Percentiles rank a stretch among this genome's conserved stretches.
Conservation (phyloP, 345 rosid species). For the Moricandia arvensis region DNA sequence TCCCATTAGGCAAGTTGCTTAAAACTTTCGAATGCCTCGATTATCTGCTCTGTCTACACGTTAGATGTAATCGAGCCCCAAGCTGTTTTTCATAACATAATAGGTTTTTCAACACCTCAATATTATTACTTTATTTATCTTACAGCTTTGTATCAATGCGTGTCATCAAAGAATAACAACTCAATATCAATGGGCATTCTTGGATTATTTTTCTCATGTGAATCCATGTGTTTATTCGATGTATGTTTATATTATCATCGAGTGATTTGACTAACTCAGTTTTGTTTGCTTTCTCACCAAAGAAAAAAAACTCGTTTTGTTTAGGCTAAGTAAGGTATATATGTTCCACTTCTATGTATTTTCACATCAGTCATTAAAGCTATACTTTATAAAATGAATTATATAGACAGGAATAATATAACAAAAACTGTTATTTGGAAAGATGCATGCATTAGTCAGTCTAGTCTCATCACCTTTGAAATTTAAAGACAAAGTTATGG, state of each 20-base stretch:
- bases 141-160: slow-evolving; percentile 34
- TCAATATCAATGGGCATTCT: slow-evolving; percentile 21
- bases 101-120: neutral
- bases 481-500: slow-evolving; percentile 12
- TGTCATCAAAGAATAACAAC: slow-evolving; percentile 28
- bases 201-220: slow-evolving; percentile 12
- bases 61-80: slow-evolving; percentile 27
- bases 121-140: slow-evolving; percentile 22
- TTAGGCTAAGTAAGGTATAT: slow-evolving; percentile 11
- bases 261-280: slow-evolving; percentile 20
- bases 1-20: slow-evolving; percentile 34
- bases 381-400: neutral
- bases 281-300: neutral
- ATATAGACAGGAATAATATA: slow-evolving; percentile 16
- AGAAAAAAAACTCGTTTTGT: neutral
- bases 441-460: slow-evolving; percentile 30
- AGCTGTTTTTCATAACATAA: slow-evolving; percentile 26
- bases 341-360: slow-evolving; percentile 27
- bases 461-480: slow-evolving; percentile 24
- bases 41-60: slow-evolving; percentile 30
- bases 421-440: neutral
- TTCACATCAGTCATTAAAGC: slow-evolving; percentile 30
- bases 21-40: slow-evolving; percentile 10
- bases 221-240: slow-evolving; percentile 11
- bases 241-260: neutral